Evolutionary conservation across 1,139 yeast species (phyloP).

Genomic region (Debaryomycetaceae sp.): DNA sequence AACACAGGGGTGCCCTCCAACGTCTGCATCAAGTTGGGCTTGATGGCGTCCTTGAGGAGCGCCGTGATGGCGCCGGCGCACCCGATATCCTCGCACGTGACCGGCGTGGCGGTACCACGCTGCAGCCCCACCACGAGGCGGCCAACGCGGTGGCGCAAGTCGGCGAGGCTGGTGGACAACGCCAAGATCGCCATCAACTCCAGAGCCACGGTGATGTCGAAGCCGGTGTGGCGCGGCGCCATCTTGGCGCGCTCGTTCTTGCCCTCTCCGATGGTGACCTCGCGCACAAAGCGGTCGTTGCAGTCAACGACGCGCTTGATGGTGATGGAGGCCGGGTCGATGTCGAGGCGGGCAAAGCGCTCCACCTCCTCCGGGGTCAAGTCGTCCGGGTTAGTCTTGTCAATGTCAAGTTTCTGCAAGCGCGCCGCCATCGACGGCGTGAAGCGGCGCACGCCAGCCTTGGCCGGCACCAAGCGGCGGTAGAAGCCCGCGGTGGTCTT

Average conservation of each 20-base stretch:
- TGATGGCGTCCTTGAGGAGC: conserved; percentile 72
- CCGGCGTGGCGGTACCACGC: conserved; percentile 52
- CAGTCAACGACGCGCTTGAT: conserved; percentile 79
- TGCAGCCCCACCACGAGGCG: conserved; percentile 68
- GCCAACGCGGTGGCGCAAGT: conserved; percentile 68
- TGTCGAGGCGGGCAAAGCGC: conserved; percentile 60
- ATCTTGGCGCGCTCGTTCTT: conserved; percentile 66
- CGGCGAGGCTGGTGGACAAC: conserved; percentile 59
- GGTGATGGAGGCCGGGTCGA: conserved; percentile 69
- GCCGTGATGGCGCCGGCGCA: conserved; percentile 82
- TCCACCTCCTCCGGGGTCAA: conserved; percentile 61
- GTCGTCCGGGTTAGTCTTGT: conserved; percentile 63
- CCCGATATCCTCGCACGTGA: conserved; percentile 76
- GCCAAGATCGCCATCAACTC: conserved; percentile 83
- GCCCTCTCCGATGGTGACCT: conserved; percentile 71
- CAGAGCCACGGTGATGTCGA: conserved; percentile 79
- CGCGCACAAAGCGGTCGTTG: conserved; percentile 73
- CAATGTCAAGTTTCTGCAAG: conserved; percentile 58
- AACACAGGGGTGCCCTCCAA: conserved; percentile 82
- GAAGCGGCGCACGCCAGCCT: conserved; percentile 59
- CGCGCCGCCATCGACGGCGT: conserved; percentile 66
- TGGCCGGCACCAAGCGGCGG: conserved; percentile 66
- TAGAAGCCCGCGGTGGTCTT: conserved; percentile 61
- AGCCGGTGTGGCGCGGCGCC: conserved; percentile 66
- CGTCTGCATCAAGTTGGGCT: conserved; percentile 82